phyloP scores from a whole-genome alignment of 2,329 filamentous ascomycete species.

The Penicillium verrucosum region DNA sequence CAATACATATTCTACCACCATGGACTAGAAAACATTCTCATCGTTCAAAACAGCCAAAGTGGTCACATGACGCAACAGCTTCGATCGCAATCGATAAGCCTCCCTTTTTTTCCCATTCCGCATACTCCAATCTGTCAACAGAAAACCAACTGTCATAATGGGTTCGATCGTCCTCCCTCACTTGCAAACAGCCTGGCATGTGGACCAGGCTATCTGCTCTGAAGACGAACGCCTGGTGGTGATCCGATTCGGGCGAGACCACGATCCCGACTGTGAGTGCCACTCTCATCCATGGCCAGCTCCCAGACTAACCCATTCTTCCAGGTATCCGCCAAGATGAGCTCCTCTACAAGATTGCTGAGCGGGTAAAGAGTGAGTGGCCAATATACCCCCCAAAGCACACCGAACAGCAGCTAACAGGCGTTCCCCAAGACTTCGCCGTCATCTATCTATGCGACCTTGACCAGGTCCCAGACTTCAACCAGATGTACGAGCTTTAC shows the following conservation, averaged over 20 bases:
- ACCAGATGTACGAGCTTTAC: conserved; percentile 90
- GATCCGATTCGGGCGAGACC: conserved; percentile 88
- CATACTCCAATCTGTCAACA: background rate
- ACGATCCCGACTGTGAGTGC: conserved; percentile 65
- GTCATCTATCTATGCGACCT: conserved; percentile 88
- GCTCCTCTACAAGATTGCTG: conserved; percentile 89
- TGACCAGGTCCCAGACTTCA: conserved; percentile 88
- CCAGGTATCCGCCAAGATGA: conserved; percentile 76
- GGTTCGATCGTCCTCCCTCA: conserved; percentile 92
- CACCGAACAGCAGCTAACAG: conserved; percentile 1
- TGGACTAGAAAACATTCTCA: background rate
- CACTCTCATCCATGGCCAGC: background rate
- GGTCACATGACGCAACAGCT: conserved; percentile 13
- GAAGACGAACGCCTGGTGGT: conserved; percentile 82
- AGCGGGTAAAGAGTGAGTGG: conserved; percentile 70
- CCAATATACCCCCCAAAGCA: conserved; percentile 47
- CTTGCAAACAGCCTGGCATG: conserved; percentile 90
- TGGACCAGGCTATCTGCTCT: conserved; percentile 88
- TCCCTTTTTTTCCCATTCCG: conserved; percentile 7
- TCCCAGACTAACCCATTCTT: conserved; percentile 16
- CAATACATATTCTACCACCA: background rate
- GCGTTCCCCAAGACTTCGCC: conserved; percentile 36
- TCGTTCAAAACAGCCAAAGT: background rate
- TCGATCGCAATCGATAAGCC: conserved; percentile 23
- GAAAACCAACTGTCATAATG: conserved; percentile 43